Conservation (phyloP, 2,329 filamentous ascomycete genomes). For the Cladorrhinum sp. region DNA sequence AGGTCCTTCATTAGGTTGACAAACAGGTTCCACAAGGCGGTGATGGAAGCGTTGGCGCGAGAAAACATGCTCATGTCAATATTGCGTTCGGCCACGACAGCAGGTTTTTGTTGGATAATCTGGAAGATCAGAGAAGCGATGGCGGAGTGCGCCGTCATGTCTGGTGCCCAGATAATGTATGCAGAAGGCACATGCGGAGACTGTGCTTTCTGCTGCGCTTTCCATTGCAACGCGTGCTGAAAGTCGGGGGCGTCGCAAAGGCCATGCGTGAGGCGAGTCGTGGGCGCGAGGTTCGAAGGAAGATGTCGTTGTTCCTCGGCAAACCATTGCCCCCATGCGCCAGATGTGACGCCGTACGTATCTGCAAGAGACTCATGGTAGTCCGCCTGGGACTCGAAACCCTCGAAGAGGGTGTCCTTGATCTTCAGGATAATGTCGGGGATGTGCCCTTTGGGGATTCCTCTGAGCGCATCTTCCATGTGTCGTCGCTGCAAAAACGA, state of each 20-base stretch:
- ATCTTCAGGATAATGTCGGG: conserved; percentile 20
- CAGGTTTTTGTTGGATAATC: conserved; percentile 29
- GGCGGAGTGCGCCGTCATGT: conserved; percentile 30
- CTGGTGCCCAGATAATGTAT: conserved; percentile 30
- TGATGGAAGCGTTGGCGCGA: conserved; percentile 23
- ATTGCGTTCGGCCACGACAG: too few relatives aligned
- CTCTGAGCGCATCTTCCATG: conserved; percentile 8
- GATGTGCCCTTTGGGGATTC: not conserved
- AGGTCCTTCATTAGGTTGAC: conserved; percentile 19
- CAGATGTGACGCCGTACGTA: conserved; percentile 29
- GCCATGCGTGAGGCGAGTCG: conserved; percentile 26
- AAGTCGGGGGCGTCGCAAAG: conserved; percentile 32
- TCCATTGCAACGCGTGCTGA: conserved; percentile 30
- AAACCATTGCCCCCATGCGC: conserved; percentile 30
- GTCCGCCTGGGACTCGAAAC: conserved; percentile 26
- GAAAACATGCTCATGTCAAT: conserved; percentile 23
- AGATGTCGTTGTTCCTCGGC: conserved; percentile 28
- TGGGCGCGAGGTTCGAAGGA: conserved; percentile 23
- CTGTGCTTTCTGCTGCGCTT: conserved; percentile 25
- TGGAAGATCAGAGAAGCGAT: conserved; percentile 29
- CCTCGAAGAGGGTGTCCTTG: conserved; percentile 25
- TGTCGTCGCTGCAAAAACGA: conserved; percentile 12
- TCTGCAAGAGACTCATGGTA: conserved; percentile 29
- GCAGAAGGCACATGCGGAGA: conserved; percentile 24
- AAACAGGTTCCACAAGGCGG: conserved; percentile 27